phyloP scores from a whole-genome alignment of 345 rosid genomes.

The Excoecaria cochinchinensis region DNA sequence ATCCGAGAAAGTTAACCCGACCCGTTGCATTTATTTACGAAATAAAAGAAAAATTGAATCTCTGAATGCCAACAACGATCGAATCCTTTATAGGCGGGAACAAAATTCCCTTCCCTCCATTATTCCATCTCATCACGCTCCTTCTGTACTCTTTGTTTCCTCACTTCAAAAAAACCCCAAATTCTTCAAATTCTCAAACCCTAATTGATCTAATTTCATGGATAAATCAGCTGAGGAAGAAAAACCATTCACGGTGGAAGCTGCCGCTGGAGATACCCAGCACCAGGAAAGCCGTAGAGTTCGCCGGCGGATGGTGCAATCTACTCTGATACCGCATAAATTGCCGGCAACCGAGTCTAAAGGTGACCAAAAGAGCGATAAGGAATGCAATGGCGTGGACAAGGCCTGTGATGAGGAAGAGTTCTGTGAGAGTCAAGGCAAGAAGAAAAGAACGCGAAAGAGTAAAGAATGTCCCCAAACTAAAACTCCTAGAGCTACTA shows the following conservation, averaged over 20 bases:
- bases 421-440: constrained; percentile 54
- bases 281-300: constrained; percentile 37
- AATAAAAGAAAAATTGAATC: not conserved
- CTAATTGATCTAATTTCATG: constrained; percentile 16
- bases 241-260: not conserved
- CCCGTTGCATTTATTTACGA: too few relatives aligned
- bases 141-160: not conserved
- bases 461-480: constrained; percentile 45
- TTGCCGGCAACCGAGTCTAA: constrained; percentile 35
- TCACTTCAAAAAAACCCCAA: not conserved
- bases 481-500: constrained; percentile 45
- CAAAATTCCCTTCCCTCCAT: constrained; percentile 7
- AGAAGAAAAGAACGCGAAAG: constrained; percentile 48
- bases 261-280: not conserved
- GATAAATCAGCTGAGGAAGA: constrained; percentile 11
- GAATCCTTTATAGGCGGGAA: constrained; percentile 12
- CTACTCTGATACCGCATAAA: constrained; percentile 60
- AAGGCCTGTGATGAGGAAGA: constrained; percentile 45
- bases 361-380: constrained; percentile 30
- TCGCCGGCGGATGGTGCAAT: constrained; percentile 74
- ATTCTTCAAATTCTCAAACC: not conserved
- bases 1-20: too few relatives aligned
- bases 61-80: not conserved
- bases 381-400: constrained; percentile 20
- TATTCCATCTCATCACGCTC: not conserved